These are phyloP conservation scores for Zizania palustris DNA, from an alignment of 202 grass and related monocot species.

Conservation along the genomic window DNA sequence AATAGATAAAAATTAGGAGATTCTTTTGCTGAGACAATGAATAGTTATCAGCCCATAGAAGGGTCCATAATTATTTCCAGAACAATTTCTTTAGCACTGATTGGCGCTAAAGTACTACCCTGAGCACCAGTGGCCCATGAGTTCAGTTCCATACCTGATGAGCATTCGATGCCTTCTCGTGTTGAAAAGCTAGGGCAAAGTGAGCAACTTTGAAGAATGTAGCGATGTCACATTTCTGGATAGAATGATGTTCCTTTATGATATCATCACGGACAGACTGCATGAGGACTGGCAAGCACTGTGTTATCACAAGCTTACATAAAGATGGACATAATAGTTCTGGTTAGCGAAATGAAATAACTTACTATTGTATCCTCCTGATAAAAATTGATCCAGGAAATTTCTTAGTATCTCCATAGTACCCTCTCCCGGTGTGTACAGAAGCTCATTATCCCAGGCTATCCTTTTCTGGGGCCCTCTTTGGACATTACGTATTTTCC, in stretches of 20 bases:
- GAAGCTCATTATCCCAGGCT: constrained; percentile 75
- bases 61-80: background rate
- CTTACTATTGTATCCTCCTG: constrained; percentile 94
- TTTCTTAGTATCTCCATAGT: constrained; percentile 61
- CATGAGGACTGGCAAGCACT: constrained; percentile 77
- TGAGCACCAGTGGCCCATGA: background rate
- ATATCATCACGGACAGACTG: constrained; percentile 86
- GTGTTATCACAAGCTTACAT: constrained; percentile 39
- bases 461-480: constrained; percentile 83
- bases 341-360: constrained; percentile 2
- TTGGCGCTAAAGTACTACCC: background rate
- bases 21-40: background rate
- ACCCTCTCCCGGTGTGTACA: constrained; percentile 64
- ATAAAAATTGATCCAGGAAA: constrained; percentile 86
- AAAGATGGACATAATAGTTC: constrained; percentile 25
- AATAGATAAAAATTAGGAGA: background rate
- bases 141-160: constrained; percentile 69
- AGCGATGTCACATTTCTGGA: constrained; percentile 69
- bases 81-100: background rate
- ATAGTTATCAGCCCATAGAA: background rate
- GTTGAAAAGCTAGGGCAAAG: constrained; percentile 92
- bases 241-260: constrained; percentile 66
- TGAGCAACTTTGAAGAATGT: constrained; percentile 85
- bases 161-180: constrained; percentile 69
- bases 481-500: constrained; percentile 73